phyloP scores from a whole-genome alignment of 2,329 filamentous ascomycete genomes.

The Passalora sequoiae region DNA sequence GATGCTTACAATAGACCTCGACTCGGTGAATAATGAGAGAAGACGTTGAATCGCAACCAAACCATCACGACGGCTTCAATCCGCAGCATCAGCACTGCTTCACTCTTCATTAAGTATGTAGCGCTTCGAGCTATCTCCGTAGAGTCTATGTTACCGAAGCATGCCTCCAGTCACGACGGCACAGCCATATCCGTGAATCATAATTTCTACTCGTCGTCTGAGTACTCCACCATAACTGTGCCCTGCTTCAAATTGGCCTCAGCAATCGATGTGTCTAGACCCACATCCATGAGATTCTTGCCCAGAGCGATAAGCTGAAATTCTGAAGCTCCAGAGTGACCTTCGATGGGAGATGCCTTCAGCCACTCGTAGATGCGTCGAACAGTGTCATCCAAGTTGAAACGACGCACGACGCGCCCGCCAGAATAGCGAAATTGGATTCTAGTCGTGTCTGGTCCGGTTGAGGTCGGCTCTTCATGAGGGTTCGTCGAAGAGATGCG shows the following conservation, averaged over 20 bases:
- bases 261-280: constrained; percentile 67
- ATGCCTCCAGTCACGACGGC: too few species aligned
- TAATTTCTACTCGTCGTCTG: constrained; percentile 24
- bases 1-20: too few species aligned
- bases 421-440: constrained; percentile 88
- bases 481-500: constrained; percentile 66
- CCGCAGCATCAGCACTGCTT: too few species aligned
- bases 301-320: constrained; percentile 91
- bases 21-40: too few species aligned
- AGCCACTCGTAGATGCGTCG: constrained; percentile 91
- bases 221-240: constrained; percentile 90
- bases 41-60: too few species aligned
- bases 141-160: too few species aligned
- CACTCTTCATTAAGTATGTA: too few species aligned
- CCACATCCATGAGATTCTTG: constrained; percentile 71
- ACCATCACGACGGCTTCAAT: too few species aligned
- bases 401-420: constrained; percentile 82
- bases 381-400: constrained; percentile 69
- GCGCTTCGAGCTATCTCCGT: too few species aligned
- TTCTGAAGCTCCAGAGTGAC: constrained; percentile 58
- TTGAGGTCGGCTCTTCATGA: constrained; percentile 67
- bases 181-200: too few species aligned
- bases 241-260: constrained; percentile 85
- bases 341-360: constrained; percentile 78
- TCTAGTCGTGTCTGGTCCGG: constrained; percentile 66